These are phyloP conservation scores for Ceratobasidium sp. DNA, from an alignment of 1,284 basidiomycete genomes.

Conservation along the genomic window DNA sequence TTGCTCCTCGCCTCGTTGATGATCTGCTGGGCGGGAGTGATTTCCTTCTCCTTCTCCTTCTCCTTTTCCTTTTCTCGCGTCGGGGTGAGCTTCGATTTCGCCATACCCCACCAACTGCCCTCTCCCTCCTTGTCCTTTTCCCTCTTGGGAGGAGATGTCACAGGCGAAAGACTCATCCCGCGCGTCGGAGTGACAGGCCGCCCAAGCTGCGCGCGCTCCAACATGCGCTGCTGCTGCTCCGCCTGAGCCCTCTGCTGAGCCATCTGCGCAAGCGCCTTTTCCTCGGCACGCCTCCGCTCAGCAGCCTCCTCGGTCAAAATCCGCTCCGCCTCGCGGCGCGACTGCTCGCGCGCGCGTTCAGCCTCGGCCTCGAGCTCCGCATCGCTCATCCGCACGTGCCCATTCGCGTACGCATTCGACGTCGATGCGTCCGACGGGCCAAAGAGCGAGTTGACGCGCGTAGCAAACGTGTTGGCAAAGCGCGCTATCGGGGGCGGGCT, in stretches of 20 bases:
- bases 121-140: conserved; percentile 70
- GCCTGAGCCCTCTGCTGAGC: conserved; percentile 24
- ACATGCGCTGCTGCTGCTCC: conserved; percentile 51
- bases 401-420: conserved; percentile 55
- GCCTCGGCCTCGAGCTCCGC: conserved; percentile 83
- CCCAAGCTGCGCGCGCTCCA: conserved; percentile 49
- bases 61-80: conserved; percentile 67
- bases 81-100: conserved; percentile 65
- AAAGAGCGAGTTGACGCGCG: conserved; percentile 72
- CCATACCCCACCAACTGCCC: conserved; percentile 64
- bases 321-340: conserved; percentile 75
- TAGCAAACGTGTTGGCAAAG: conserved; percentile 75
- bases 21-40: conserved; percentile 82
- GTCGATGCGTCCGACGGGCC: conserved; percentile 56
- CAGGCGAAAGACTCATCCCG: conserved; percentile 56
- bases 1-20: conserved; percentile 74
- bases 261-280: conserved; percentile 77
- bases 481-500: conserved; percentile 69
- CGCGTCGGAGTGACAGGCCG: conserved; percentile 55
- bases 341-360: conserved; percentile 74
- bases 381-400: conserved; percentile 59
- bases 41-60: conserved; percentile 55
- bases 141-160: conserved; percentile 59
- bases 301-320: conserved; percentile 76
- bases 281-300: conserved; percentile 72